Evolutionary conservation across 805 yeast species (phyloP), one percentile per base, ranked within the genome.

Genomic region (Yarrowia alimentaria): DNA sequence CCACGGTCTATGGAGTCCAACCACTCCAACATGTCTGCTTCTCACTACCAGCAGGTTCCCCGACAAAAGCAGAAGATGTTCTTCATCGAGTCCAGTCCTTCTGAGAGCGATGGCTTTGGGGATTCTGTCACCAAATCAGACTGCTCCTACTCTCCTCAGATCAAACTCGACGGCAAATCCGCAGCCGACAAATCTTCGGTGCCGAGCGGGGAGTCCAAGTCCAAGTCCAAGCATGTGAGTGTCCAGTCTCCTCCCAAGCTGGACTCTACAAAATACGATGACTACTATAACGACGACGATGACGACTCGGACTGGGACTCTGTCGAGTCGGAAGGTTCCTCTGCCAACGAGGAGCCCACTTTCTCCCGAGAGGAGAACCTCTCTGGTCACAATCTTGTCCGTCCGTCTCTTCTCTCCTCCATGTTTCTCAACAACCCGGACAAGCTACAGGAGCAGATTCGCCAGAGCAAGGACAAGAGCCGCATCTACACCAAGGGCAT

Each of bases 261-360:
- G 6, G 37, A 43, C 22, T 30, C 50, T 8, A 43, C 50, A 1
- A 43, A 43, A 18, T 43, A 55, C 17, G 58, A 55, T 34, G 54
- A 51, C 12, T 59, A 59, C 26, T 60, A 60, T 32, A 61, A 58
- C 32, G 59, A 56, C 11, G 68, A 59, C 13, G 64, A 57, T 8
- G 64, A 62, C 28, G 69, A 64, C 17, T 65, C 65, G 3, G 67
- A 60, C 24, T 67, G 71, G 71, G 71, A 66, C 51, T 64, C 68
- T 4, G 68, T 64, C 8, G 71, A 67, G 21, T 66, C 62, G 28
- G 60, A 60, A 18, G 63, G 58, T 12, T 57, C 62, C 5, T 58
- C 63, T 2, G 58, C 60, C 49, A 68, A 62, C 38, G 67, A 66
- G 43, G 54, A 55, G 18, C 49, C 61, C 33, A 43, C 58, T 18